Conservation (phyloP, 352 stramenopile species). For the Phytopythium aichiense region DNA sequence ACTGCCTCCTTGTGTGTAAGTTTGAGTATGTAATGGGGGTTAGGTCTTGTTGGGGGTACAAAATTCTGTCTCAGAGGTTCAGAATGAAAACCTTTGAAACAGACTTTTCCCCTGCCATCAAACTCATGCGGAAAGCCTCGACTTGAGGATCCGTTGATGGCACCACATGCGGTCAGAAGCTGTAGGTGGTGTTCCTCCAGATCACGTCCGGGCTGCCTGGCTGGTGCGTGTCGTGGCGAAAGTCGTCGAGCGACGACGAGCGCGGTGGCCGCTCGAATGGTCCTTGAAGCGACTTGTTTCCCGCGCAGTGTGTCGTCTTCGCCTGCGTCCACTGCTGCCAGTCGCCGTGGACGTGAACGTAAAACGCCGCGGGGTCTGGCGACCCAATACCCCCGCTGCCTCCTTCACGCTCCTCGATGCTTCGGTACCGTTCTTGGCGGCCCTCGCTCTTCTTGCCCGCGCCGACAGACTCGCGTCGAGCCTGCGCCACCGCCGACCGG, state of each 20-base stretch:
- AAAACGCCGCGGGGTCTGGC: background rate
- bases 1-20: background rate
- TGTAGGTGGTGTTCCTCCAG: constrained; percentile 6
- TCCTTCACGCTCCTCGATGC: background rate
- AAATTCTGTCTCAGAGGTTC: background rate
- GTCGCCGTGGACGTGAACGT: background rate
- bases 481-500: background rate
- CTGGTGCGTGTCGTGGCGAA: constrained; percentile 21
- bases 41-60: background rate
- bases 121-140: background rate
- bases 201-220: constrained; percentile 6
- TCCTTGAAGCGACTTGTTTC: background rate
- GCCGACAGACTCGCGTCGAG: background rate
- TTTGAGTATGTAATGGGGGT: background rate
- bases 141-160: background rate
- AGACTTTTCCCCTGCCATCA: background rate
- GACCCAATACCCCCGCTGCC: background rate
- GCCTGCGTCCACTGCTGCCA: background rate
- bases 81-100: no score
- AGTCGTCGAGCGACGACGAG: constrained; percentile 20
- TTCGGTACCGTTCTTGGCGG: background rate
- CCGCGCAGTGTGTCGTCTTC: background rate
- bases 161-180: background rate
- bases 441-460: background rate
- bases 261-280: background rate